Evolutionary conservation across 164 flowering plant species (phyloP).

Genomic region (Hamamelis virginiana): DNA sequence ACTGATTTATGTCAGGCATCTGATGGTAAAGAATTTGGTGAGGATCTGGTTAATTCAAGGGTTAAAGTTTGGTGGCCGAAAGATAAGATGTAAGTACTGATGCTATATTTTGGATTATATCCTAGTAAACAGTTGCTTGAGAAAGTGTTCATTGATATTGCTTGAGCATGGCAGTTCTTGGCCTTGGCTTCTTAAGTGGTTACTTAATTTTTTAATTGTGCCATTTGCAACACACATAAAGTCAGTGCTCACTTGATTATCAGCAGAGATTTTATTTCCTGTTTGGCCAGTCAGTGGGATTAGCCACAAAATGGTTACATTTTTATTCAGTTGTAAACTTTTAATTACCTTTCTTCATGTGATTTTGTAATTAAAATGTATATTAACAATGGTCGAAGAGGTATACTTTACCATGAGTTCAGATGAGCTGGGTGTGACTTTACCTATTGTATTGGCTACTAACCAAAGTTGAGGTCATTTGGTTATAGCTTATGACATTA

Average conservation of each 20-base stretch:
- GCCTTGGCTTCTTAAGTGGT: neutral
- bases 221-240: neutral
- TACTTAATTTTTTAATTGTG: neutral
- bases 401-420: neutral
- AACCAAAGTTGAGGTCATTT: neutral
- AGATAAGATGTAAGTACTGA: slow-evolving; percentile 55
- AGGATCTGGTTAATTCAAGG: slow-evolving; percentile 56
- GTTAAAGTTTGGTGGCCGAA: slow-evolving; percentile 86
- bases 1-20: slow-evolving; percentile 29
- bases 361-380: neutral
- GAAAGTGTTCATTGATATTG: too few relatives aligned
- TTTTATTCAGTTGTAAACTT: neutral
- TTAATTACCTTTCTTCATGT: neutral
- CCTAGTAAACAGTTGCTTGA: neutral
- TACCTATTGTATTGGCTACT: neutral
- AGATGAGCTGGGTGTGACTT: neutral
- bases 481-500: too few relatives aligned
- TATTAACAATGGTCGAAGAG: neutral
- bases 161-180: neutral
- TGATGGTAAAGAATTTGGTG: slow-evolving; percentile 33
- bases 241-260: too few relatives aligned
- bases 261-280: too few relatives aligned
- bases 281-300: too few relatives aligned
- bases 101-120: neutral
- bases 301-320: neutral